Percentiles rank a stretch among this genome's conserved stretches.
Conservation (phyloP, 2,329 filamentous ascomycete genomes). For the Xylariaceae sp. region DNA sequence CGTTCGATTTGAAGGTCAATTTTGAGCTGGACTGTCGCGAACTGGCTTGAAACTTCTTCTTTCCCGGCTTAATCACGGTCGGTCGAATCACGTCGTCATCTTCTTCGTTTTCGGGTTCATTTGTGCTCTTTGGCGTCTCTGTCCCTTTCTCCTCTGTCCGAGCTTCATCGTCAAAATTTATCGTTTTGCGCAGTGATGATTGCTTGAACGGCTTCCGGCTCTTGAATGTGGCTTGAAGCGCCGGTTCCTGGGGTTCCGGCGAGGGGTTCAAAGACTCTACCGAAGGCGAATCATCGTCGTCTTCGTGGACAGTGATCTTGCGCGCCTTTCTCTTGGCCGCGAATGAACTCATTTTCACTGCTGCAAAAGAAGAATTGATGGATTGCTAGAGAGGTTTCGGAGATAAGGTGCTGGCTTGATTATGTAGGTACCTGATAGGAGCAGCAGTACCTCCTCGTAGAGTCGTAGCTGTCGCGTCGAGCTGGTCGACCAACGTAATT, state of each 20-base stretch:
- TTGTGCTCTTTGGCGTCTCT: constrained; percentile 19
- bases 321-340: constrained; percentile 63
- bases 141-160: constrained; percentile 17
- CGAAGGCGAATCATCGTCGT: constrained; percentile 44
- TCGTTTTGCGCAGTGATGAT: constrained; percentile 53
- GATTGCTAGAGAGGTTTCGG: background rate
- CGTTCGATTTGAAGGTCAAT: constrained; percentile 55
- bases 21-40: constrained; percentile 56
- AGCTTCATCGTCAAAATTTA: constrained; percentile 42
- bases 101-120: constrained; percentile 36
- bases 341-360: constrained; percentile 48
- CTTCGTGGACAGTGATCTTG: constrained; percentile 67
- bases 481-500: background rate
- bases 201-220: constrained; percentile 48
- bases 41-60: constrained; percentile 60
- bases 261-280: constrained; percentile 26
- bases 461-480: background rate
- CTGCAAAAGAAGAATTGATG: constrained; percentile 10
- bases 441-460: no score
- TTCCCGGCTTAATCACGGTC: constrained; percentile 41
- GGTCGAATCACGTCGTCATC: constrained; percentile 47
- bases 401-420: background rate
- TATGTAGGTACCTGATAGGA: background rate
- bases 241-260: constrained; percentile 31
- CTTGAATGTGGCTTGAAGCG: constrained; percentile 41